A percentile compares a stretch with the other conserved stretches of the same genome.
Conservation (phyloP, 139 green algal species). For the Chlorella vulgaris region DNA sequence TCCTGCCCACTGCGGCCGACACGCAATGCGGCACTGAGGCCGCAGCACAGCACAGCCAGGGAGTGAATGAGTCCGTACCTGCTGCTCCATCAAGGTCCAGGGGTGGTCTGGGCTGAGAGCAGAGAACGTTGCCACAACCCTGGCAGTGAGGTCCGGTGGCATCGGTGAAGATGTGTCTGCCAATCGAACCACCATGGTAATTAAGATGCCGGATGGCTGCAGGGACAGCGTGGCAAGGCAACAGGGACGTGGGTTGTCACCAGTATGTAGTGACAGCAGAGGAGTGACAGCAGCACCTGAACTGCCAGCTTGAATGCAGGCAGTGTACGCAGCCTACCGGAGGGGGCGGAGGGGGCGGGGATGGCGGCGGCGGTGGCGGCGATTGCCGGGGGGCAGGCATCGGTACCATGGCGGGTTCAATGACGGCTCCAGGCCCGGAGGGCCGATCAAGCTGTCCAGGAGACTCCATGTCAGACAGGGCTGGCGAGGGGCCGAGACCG, state of each 20-base stretch:
- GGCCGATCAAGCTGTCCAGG: too few species aligned
- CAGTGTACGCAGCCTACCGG: neutral
- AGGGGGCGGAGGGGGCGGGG: neutral
- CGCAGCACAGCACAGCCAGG: neutral
- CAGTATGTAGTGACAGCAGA: neutral
- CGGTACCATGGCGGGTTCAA: neutral
- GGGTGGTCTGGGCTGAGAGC: neutral
- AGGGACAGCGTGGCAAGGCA: neutral
- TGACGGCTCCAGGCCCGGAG: too few species aligned
- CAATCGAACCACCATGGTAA: neutral
- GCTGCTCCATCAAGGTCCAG: neutral
- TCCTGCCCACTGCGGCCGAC: neutral
- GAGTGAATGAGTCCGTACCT: neutral
- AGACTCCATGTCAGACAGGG: too few species aligned
- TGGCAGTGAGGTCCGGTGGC: neutral
- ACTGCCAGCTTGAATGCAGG: neutral
- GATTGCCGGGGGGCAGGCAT: neutral
- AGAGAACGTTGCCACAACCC: neutral
- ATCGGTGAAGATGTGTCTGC: neutral
- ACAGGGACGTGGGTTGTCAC: too few species aligned
- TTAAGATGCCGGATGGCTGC: neutral
- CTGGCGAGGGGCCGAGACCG: too few species aligned
- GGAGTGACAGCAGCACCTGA: neutral
- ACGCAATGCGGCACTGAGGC: neutral
- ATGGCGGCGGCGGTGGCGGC: neutral